Conservation (phyloP, 2,329 filamentous ascomycete genomes). For the Aureobasidium leucospermi region DNA sequence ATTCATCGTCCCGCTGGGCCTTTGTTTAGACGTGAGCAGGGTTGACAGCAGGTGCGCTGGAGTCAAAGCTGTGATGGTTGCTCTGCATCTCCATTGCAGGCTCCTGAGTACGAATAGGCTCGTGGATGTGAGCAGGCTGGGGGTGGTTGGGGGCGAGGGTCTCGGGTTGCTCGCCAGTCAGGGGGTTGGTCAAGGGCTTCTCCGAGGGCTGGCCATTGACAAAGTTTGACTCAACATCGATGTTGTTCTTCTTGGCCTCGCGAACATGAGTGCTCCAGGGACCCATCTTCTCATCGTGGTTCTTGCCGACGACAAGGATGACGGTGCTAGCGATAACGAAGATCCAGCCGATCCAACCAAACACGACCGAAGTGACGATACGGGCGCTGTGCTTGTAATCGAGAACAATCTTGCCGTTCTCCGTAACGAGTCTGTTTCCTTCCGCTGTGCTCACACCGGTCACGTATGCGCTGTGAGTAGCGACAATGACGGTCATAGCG, state of each 20-base stretch:
- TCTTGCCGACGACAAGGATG: conserved; percentile 32
- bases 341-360: conserved; percentile 47
- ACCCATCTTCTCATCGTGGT: conserved; percentile 32
- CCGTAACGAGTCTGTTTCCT: conserved; percentile 24
- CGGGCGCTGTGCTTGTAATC: conserved; percentile 44
- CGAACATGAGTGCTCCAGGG: conserved; percentile 33
- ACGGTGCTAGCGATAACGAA: conserved; percentile 26
- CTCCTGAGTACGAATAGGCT: neutral
- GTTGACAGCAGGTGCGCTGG: conserved; percentile 4
- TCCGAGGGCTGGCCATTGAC: neutral
- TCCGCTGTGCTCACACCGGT: conserved; percentile 31
- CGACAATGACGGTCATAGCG: conserved; percentile 45
- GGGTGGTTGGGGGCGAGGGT: neutral
- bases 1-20: neutral
- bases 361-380: conserved; percentile 44
- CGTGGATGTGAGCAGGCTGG: neutral
- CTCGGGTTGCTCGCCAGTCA: conserved; percentile 5
- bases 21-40: neutral
- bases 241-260: conserved; percentile 10
- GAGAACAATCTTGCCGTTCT: conserved; percentile 30
- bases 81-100: neutral
- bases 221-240: conserved; percentile 9
- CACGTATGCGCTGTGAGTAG: conserved; percentile 39
- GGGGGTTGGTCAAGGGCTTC: conserved; percentile 9
- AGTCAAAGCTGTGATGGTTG: conserved; percentile 2